Base-by-base conservation (phyloP, 495 filamentous ascomycete species). In the Chaetomium tenue region DNA sequence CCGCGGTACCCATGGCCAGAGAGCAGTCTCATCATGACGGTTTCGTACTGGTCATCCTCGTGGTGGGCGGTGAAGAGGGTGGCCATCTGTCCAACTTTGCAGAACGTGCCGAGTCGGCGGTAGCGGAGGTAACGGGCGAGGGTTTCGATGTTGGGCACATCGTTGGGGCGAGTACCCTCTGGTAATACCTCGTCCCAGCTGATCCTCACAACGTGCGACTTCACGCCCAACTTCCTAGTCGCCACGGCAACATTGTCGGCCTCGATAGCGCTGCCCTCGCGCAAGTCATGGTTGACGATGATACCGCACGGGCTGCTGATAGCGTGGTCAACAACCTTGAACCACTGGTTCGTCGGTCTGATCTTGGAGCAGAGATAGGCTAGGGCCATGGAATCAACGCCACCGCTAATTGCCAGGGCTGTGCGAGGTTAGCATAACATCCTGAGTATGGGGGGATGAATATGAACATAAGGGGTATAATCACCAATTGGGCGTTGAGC, bases 331-430 rank as follows among this genome's bases (percentile, higher is more conserved):
- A 69, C 68, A 23, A 82, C 58, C 54, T 39, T 73, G 62, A 78
- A 69, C 37, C 62, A 55, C 12, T 51, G 25, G 33, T 67, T 50
- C 60, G 6, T 65, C 63, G 28, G 75, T 65, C 63, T 72, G 26
- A 70, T 44, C 16, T 80, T 74, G 46, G 72, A 73, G 66, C 87
- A 92, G n/a, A 98, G 82, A 62, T 77, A 83, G 48, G 92, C 91
- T 44, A 98, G 78, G 23, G 93, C 93, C 92, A 97, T 98, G 5
- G 94, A 98, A 70, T 98, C 94, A 16, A 94, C 89, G 18, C 94
- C 94, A 8, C 94, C 94, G 73, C 93, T 97, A 53, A 98, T 78
- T 13, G 93, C 93, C 30, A 97, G 77, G 61, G 84, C 93, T 95
- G 20, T 60, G 3, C 37, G 15, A 13, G 12, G 57, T 61, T 20